These are phyloP conservation scores for Ambrosia artemisiifolia DNA, from an alignment of 129 eudicot genomes.

Conservation along the genomic window DNA sequence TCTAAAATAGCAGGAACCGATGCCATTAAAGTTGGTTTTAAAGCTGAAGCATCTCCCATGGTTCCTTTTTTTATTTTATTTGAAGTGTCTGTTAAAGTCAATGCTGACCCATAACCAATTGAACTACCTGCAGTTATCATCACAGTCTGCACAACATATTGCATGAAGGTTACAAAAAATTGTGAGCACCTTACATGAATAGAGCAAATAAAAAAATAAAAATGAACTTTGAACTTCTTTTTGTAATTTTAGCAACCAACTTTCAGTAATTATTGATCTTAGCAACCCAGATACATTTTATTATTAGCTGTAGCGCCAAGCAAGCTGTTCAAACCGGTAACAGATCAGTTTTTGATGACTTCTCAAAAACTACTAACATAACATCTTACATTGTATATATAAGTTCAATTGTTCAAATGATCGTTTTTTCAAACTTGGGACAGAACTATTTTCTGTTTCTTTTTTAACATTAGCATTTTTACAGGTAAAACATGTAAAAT, in stretches of 20 bases:
- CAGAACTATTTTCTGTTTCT: background rate
- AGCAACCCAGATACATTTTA: background rate
- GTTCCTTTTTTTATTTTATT: slow-evolving; percentile 95
- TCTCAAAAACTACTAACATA: background rate
- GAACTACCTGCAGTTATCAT: slow-evolving; percentile 74
- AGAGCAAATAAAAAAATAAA: background rate
- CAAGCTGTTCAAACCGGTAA: background rate
- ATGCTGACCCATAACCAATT: slow-evolving; percentile 85
- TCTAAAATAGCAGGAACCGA: slow-evolving; percentile 95
- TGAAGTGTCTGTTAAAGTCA: slow-evolving; percentile 89
- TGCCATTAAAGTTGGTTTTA: slow-evolving; percentile 89
- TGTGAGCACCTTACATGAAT: background rate
- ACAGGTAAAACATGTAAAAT: background rate
- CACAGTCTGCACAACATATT: slow-evolving; percentile 56
- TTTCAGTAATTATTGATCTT: background rate
- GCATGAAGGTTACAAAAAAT: slow-evolving; percentile 9
- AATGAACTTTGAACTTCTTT: background rate
- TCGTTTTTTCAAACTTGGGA: background rate
- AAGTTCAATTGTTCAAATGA: background rate
- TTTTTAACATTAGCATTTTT: background rate
- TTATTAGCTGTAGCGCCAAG: background rate
- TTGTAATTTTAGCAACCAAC: background rate
- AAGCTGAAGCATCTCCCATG: slow-evolving; percentile 75
- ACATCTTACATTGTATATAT: background rate
- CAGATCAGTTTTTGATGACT: background rate